These are phyloP conservation scores for Zostera marina DNA, from an alignment of 116 monocot genomes.

Conservation along the genomic window DNA sequence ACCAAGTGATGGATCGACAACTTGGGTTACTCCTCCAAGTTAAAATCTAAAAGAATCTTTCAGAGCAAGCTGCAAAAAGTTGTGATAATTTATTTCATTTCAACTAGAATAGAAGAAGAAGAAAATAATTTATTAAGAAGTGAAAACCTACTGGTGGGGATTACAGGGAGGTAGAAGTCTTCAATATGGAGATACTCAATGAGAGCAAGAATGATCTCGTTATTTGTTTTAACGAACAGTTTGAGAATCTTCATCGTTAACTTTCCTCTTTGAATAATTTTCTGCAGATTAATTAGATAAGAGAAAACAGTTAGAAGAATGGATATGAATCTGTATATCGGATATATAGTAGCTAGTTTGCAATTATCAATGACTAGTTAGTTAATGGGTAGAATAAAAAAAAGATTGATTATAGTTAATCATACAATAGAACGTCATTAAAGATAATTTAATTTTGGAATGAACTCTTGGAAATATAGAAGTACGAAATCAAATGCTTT, in stretches of 20 bases:
- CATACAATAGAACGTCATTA: too few species aligned
- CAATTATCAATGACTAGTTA: background rate
- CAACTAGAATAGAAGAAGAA: too few species aligned
- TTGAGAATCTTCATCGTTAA: slow-evolving; percentile 80
- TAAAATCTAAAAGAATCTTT: slow-evolving; percentile 27
- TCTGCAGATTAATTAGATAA: slow-evolving; percentile 25
- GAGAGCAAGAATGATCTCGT: slow-evolving; percentile 43
- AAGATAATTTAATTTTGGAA: too few species aligned
- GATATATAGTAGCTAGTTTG: background rate
- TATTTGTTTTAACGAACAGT: slow-evolving; percentile 56
- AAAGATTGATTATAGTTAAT: background rate
- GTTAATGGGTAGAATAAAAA: background rate
- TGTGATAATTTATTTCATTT: too few species aligned
- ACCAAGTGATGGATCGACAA: too few species aligned
- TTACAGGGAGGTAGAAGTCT: slow-evolving; percentile 41
- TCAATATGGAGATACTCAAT: slow-evolving; percentile 55
- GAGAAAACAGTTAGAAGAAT: slow-evolving; percentile 5
- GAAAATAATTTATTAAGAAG: background rate
- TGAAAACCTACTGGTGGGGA: slow-evolving; percentile 62
- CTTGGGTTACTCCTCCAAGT: too few species aligned
- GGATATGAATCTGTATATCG: background rate
- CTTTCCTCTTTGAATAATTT: slow-evolving; percentile 69
- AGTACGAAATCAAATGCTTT: too few species aligned
- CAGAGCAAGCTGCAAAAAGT: slow-evolving; percentile 62
- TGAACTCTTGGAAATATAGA: too few species aligned